Percentiles rank a stretch among this genome's conserved stretches.
Evolutionary conservation across 768 basidiomycete species (phyloP).

Genomic region (Suillus occidentalis): DNA sequence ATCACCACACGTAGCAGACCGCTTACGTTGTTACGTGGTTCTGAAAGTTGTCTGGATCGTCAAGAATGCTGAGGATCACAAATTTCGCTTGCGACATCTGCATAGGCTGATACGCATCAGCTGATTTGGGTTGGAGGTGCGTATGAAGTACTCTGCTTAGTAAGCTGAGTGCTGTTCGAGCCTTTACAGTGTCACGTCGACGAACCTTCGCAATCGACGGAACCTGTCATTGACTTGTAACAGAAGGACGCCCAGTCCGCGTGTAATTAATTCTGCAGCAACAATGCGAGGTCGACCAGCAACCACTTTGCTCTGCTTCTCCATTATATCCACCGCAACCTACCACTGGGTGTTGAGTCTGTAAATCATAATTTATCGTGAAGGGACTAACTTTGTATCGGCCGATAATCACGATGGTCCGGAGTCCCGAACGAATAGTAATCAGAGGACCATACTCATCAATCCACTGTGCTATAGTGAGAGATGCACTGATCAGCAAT

Average conservation of each 20-base stretch:
- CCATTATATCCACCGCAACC: conserved; percentile 48
- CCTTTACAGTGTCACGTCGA: background rate
- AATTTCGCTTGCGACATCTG: conserved; percentile 7
- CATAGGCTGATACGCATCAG: background rate
- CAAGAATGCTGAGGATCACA: background rate
- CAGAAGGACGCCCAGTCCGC: background rate
- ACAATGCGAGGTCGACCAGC: background rate
- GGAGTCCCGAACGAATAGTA: background rate
- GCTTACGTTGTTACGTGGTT: background rate
- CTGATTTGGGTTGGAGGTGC: background rate
- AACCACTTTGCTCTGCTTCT: conserved; percentile 47
- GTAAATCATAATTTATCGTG: background rate
- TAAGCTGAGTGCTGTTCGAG: background rate
- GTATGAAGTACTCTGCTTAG: background rate
- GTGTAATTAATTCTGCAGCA: background rate
- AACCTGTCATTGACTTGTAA: background rate
- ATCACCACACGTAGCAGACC: background rate
- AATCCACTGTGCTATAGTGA: background rate
- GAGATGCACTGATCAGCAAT: background rate
- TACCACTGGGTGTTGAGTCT: background rate
- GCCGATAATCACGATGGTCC: background rate
- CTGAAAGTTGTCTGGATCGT: background rate
- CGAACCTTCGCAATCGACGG: background rate
- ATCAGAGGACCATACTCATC: background rate
- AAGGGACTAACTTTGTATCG: background rate